These are phyloP conservation scores for Polysphondylium violaceum DNA, from an alignment of 78 protist species.

Conservation along the genomic window DNA sequence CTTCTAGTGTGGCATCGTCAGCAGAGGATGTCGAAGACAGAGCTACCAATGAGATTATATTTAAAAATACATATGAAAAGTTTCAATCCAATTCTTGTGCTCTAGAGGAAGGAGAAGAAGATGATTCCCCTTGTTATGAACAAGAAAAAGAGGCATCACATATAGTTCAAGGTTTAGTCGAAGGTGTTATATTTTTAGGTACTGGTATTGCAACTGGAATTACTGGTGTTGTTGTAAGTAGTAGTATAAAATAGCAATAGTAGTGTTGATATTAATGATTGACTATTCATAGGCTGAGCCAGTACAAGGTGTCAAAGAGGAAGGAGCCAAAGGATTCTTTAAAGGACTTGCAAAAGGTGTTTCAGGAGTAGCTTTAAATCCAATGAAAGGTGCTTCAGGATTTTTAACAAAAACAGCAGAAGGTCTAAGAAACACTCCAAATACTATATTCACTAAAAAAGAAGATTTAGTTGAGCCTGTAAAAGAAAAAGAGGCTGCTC, in stretches of 20 bases:
- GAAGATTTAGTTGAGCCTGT: constrained; percentile 1
- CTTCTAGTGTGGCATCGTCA: not conserved
- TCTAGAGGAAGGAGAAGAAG: constrained; percentile 68
- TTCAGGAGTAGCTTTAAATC: constrained; percentile 83
- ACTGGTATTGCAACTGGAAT: constrained; percentile 48
- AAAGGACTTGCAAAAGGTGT: constrained; percentile 91
- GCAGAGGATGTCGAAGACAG: constrained; percentile 1
- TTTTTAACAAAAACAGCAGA: constrained; percentile 64
- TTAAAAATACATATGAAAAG: not conserved
- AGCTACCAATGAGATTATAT: not conserved
- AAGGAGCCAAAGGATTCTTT: constrained; percentile 85
- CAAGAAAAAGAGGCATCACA: constrained; percentile 35
- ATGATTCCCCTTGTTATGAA: not conserved
- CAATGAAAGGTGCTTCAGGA: constrained; percentile 84
- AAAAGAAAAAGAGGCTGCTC: constrained; percentile 54
- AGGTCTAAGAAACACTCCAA: constrained; percentile 79
- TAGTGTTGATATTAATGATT: not conserved
- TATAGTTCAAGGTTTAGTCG: constrained; percentile 62
- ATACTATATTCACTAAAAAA: constrained; percentile 3
- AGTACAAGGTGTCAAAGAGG: constrained; percentile 55
- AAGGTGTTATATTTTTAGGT: constrained; percentile 57
- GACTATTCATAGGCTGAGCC: constrained; percentile 51
- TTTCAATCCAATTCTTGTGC: constrained; percentile 69
- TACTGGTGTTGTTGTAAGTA: constrained; percentile 19
- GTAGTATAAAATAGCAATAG: too few relatives aligned